Percentiles rank a stretch among this genome's conserved stretches.
Evolutionary conservation across 371 early-diverging fungal species (phyloP).

Genomic region (Actinomortierella ambigua): DNA sequence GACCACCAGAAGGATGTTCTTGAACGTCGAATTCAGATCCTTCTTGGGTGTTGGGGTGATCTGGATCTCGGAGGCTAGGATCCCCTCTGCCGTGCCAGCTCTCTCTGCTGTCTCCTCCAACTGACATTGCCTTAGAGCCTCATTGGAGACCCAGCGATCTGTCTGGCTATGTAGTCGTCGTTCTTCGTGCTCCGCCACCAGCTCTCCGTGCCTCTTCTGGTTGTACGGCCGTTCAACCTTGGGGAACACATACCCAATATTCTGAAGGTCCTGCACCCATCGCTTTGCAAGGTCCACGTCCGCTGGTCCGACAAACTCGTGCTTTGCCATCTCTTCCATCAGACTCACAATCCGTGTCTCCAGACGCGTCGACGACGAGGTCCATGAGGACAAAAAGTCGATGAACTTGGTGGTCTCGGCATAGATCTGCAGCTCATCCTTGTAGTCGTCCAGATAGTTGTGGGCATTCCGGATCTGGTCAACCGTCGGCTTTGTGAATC

Average conservation of each 20-base stretch:
- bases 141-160: constrained; percentile 1
- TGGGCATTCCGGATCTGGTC: constrained; percentile 11
- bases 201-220: background rate
- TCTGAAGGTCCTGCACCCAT: constrained; percentile 10
- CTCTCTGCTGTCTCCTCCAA: too few species aligned
- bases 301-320: constrained; percentile 3
- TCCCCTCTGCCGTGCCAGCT: too few species aligned
- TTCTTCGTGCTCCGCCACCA: too few species aligned
- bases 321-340: constrained; percentile 8
- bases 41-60: background rate
- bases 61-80: constrained; percentile 12
- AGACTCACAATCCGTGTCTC: constrained; percentile 9
- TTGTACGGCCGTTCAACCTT: background rate
- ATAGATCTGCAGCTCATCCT: constrained; percentile 8
- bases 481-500: constrained; percentile 6
- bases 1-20: constrained; percentile 5
- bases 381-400: constrained; percentile 4
- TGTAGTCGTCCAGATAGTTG: background rate
- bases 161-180: background rate
- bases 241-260: constrained; percentile 6
- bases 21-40: background rate
- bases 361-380: background rate
- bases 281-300: constrained; percentile 11
- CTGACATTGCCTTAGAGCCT: constrained; percentile 6
- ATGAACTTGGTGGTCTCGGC: constrained; percentile 6